Base-by-base conservation (phyloP, 1,284 basidiomycete species). In the Peniophora sp. region DNA sequence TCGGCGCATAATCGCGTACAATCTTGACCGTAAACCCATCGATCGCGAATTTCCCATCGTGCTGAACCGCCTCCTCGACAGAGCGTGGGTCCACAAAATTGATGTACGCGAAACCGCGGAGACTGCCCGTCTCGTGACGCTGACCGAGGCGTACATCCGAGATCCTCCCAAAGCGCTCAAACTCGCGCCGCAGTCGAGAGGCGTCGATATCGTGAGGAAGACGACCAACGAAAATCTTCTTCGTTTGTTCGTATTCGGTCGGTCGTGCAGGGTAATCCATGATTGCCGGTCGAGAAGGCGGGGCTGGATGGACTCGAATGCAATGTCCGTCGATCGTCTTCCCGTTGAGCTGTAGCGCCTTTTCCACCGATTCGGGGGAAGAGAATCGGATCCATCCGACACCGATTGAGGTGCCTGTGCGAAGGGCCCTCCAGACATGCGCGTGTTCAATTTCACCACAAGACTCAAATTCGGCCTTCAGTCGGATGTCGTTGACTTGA, bases 191-290 rank as follows among this genome's bases (percentile, higher is more conserved):
- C 58, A 99, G 84, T 81, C 94, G 92, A 69, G 97, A 95, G 68
- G 94, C 90, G 76, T 98, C 96, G 58, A 99, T 87, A 67, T 93
- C 93, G 94, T 94, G 99, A 32, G 92, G 95, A 47, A 99, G 79
- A 57, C 84, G 83, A 50, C 96, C 96, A 58, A 99, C 92, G 64
- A 95, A 99, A 62, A 98, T 79, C 48, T 85, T 88, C 65, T 41
- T 41, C n/a, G 39, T 41, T 22, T 41, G n/a, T n/a, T 41, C 39
- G 39, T 32, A 32, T 32, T 6, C 5, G 6, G 27, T 32, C 27
- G 5, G 12, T 32, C 27, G 27, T 12, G 6, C 27, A 6, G 27
- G 27, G 27, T 32, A 32, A 5, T 32, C 27, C 27, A 32, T 5
- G 27, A 12, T 12, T 32, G 27, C 5, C 6, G 27, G 27, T 5